These are phyloP conservation scores for Phytophthora hibernalis DNA, from an alignment of 352 stramenopile species.

Conservation along the genomic window DNA sequence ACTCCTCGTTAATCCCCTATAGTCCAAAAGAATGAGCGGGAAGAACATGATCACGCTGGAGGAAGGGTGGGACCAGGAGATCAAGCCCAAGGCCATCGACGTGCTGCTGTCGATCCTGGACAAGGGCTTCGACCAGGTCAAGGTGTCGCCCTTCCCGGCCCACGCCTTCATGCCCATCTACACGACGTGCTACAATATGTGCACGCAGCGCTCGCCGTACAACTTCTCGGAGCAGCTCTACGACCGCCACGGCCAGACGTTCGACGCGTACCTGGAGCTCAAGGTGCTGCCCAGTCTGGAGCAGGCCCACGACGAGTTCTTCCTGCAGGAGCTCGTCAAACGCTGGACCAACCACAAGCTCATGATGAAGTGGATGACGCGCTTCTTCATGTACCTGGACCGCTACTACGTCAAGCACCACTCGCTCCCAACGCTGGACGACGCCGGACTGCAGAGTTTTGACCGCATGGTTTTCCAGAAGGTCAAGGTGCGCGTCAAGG, in stretches of 20 bases:
- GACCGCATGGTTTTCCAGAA: slow-evolving; percentile 86
- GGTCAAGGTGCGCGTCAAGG: slow-evolving; percentile 83
- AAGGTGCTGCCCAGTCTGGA: slow-evolving; percentile 92
- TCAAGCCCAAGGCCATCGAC: slow-evolving; percentile 91
- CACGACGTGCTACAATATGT: slow-evolving; percentile 99
- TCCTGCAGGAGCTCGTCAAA: slow-evolving; percentile 97
- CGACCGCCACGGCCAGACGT: slow-evolving; percentile 94
- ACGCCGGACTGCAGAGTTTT: slow-evolving; percentile 90
- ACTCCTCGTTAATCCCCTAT: no score
- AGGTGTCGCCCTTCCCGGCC: slow-evolving; percentile 82
- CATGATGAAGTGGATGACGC: slow-evolving; percentile 99
- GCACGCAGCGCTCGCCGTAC: slow-evolving; percentile 98
- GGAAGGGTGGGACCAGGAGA: slow-evolving; percentile 88
- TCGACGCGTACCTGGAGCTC: slow-evolving; percentile 88
- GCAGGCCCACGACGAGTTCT: slow-evolving; percentile 92
- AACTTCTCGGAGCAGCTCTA: slow-evolving; percentile 99
- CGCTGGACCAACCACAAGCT: slow-evolving; percentile 99
- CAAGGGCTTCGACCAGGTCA: slow-evolving; percentile 86
- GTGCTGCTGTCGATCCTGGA: slow-evolving; percentile 88
- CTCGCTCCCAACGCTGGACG: slow-evolving; percentile 94
- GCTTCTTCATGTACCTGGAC: slow-evolving; percentile 99
- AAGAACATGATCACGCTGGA: slow-evolving; percentile 89
- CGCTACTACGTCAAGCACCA: slow-evolving; percentile 98
- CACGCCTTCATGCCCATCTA: slow-evolving; percentile 92
- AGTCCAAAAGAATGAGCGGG: slow-evolving; percentile 53